Percentiles rank a stretch among this genome's conserved stretches.
phyloP scores from a whole-genome alignment of 371 early-diverging fungal genomes.

The Fennellomyces sp. region DNA sequence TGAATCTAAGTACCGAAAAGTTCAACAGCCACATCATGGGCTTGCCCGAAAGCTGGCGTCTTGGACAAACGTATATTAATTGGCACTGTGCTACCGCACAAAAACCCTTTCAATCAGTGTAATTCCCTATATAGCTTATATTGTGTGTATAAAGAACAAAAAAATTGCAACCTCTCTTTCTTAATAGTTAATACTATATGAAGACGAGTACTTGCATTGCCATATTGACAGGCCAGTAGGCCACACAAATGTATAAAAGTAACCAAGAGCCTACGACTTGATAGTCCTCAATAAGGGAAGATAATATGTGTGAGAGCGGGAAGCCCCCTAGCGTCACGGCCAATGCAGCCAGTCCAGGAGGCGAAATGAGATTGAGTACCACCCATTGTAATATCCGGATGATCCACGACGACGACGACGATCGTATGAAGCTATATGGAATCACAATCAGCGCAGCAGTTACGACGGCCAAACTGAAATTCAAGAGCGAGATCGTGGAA shows the following conservation, averaged over 20 bases:
- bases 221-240: constrained; percentile 74
- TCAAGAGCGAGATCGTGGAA: constrained; percentile 79
- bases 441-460: constrained; percentile 71
- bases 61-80: constrained; percentile 30
- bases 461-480: constrained; percentile 81
- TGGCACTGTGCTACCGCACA: constrained; percentile 43
- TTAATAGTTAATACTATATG: neutral
- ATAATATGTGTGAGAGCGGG: constrained; percentile 29
- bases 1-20: constrained; percentile 13
- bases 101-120: constrained; percentile 17
- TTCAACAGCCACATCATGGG: constrained; percentile 18
- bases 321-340: constrained; percentile 26
- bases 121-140: neutral
- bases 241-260: constrained; percentile 57
- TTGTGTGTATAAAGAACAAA: neutral
- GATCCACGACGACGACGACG: constrained; percentile 39
- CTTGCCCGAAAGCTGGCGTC: constrained; percentile 27
- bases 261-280: constrained; percentile 65
- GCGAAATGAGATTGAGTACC: constrained; percentile 48
- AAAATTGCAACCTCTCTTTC: neutral
- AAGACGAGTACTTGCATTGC: constrained; percentile 53
- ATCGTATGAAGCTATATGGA: constrained; percentile 62
- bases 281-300: constrained; percentile 55
- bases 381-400: constrained; percentile 38
- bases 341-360: constrained; percentile 48